A percentile compares a stretch with the other conserved stretches of the same genome.
These are phyloP conservation scores for Gliomastix tumulicola DNA, from an alignment of 2,329 filamentous ascomycete species.

Conservation along the genomic window DNA sequence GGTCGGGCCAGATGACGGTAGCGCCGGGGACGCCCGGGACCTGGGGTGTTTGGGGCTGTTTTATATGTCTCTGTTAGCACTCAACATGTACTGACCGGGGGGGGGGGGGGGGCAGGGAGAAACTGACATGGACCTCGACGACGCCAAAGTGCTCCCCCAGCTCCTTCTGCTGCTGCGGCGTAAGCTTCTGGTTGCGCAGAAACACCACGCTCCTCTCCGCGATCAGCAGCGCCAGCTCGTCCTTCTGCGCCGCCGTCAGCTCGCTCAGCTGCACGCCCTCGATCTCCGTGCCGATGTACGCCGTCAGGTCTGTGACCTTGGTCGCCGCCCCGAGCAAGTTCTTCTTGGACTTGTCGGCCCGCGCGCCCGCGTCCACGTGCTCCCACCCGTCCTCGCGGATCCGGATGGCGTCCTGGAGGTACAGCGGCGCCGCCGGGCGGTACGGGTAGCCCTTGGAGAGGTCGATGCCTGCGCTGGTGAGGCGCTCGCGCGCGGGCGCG, in stretches of 20 bases:
- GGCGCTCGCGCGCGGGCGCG: constrained; percentile 43
- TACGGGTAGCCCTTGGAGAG: constrained; percentile 66
- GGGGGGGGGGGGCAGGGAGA: neutral
- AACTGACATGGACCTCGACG: constrained; percentile 58
- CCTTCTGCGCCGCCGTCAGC: constrained; percentile 48
- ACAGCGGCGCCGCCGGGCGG: constrained; percentile 58
- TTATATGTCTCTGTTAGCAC: neutral
- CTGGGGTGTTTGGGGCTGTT: constrained; percentile 61
- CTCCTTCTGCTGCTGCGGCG: constrained; percentile 55
- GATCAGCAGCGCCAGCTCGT: constrained; percentile 51
- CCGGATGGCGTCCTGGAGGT: constrained; percentile 61
- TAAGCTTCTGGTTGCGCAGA: constrained; percentile 33
- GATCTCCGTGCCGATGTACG: constrained; percentile 58
- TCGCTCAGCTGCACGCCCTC: constrained; percentile 57
- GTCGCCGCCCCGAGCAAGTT: constrained; percentile 53
- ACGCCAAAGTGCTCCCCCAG: constrained; percentile 58
- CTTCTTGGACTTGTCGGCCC: constrained; percentile 60
- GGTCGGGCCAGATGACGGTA: constrained; percentile 63
- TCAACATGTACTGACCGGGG: neutral
- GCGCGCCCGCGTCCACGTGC: constrained; percentile 54
- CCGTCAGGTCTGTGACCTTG: constrained; percentile 54
- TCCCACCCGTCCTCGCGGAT: constrained; percentile 46
- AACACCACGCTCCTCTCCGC: constrained; percentile 30
- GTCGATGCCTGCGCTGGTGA: constrained; percentile 64
- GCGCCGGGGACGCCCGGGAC: constrained; percentile 61